Base-by-base conservation (phyloP, 768 basidiomycete genomes). In the Aureoboletus auriporus region DNA sequence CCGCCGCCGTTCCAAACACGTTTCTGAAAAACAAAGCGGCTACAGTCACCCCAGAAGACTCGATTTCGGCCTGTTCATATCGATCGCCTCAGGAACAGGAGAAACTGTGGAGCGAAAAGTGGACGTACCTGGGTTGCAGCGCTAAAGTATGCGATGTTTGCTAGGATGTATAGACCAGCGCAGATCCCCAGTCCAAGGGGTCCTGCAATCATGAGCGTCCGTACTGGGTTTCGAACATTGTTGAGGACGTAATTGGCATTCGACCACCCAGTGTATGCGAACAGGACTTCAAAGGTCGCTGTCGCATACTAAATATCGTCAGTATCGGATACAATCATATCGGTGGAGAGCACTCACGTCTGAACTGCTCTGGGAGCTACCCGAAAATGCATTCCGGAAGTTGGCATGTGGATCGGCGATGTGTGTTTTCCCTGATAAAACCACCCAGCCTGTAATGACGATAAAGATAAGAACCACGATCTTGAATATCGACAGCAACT, bases 171-270 rank as follows among this genome's bases (percentile, higher is more conserved):
- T 3, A 83, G 60, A 2, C 69, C 56, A 0, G 78, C 71, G 31
- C 79, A 80, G 23, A 82, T 77, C 5, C 74, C 70, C 10, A 82
- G 63, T 1, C 79, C 80, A 16, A 82, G 75, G 0, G 80, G 80
- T 2, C 77, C 81, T 0, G 81, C 80, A 31, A 82, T 79, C 61
- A 79, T 80, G 44, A 84, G 73, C 8, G 82, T 84, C 38, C 77
- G 73, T 2, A 81, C 70, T 0, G 81, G 81, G 54, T 82, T 67
- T 52, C 74, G 76, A 44, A 83, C 79, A 9, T 82, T 79, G 63
- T 80, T 82, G 48, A 83, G 62, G 6, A 82, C 80, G 45, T 78
- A 79, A 55, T 80, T 80, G 23, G 77, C 75, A 39, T 75, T 76
- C 2, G 75, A 76, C 80, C 80, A 81, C 6, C 80, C 80, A 2